Conservation (phyloP, 2,329 filamentous ascomycete species). For the Saccharata proteae region DNA sequence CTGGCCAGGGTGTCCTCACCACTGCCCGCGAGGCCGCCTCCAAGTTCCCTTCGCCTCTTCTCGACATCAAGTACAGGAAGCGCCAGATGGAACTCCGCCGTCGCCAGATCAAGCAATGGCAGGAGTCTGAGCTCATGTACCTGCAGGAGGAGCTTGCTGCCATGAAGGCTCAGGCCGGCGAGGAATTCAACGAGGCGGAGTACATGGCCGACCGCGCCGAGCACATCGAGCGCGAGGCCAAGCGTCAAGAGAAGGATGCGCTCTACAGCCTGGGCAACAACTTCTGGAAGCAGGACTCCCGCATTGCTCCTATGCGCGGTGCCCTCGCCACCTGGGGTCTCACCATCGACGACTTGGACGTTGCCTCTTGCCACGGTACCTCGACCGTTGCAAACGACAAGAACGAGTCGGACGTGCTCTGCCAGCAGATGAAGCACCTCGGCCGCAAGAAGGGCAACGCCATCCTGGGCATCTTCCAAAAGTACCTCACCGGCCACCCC, state of each 20-base stretch:
- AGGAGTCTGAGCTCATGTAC: slow-evolving; percentile 87
- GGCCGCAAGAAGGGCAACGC: slow-evolving; percentile 95
- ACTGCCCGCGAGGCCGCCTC: slow-evolving; percentile 82
- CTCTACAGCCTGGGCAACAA: slow-evolving; percentile 89
- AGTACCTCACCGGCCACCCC: slow-evolving; percentile 95
- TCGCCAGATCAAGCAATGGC: slow-evolving; percentile 91
- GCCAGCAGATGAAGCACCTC: slow-evolving; percentile 88
- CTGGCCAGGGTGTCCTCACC: slow-evolving; percentile 91
- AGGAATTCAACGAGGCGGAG: slow-evolving; percentile 62
- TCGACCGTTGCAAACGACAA: slow-evolving; percentile 99
- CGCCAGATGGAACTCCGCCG: slow-evolving; percentile 89
- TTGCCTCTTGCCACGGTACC: slow-evolving; percentile 97
- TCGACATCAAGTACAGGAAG: slow-evolving; percentile 95
- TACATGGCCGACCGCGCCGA: slow-evolving; percentile 74
- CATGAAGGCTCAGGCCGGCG: slow-evolving; percentile 65
- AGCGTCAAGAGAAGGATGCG: slow-evolving; percentile 84
- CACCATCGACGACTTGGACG: slow-evolving; percentile 86
- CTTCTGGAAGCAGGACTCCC: slow-evolving; percentile 95
- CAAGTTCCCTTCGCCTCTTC: slow-evolving; percentile 87
- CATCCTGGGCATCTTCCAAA: slow-evolving; percentile 95
- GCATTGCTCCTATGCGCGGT: slow-evolving; percentile 89
- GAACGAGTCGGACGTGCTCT: slow-evolving; percentile 97
- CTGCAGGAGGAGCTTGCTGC: slow-evolving; percentile 85
- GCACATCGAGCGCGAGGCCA: slow-evolving; percentile 81
- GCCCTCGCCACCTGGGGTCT: slow-evolving; percentile 96